phyloP scores from a whole-genome alignment of 768 basidiomycete genomes.

The Suillus americanus region DNA sequence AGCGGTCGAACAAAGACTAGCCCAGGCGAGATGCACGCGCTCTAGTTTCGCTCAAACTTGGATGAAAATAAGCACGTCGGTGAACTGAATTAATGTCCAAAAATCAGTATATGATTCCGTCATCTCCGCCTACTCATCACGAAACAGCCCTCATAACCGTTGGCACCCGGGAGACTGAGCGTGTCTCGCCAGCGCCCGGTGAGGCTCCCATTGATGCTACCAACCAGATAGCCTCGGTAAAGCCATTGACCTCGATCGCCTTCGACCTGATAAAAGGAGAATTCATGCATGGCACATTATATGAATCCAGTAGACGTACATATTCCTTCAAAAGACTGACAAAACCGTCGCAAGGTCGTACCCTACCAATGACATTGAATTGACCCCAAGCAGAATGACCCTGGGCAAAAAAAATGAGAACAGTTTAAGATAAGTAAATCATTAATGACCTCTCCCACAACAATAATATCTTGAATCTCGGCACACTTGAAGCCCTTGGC shows the following conservation, averaged over 20 bases:
- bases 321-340: conserved; percentile 85
- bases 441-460: conserved; percentile 66
- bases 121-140: conserved; percentile 66
- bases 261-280: conserved; percentile 45
- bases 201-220: conserved; percentile 64
- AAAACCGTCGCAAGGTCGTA: conserved; percentile 81
- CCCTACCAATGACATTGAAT: conserved; percentile 75
- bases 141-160: conserved; percentile 88
- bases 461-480: conserved; percentile 53
- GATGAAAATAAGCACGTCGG: neutral
- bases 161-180: conserved; percentile 55
- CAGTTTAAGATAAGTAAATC: neutral
- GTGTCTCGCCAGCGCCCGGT: conserved; percentile 90
- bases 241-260: conserved; percentile 81
- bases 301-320: conserved; percentile 39
- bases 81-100: neutral
- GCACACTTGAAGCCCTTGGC: conserved; percentile 24
- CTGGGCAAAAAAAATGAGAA: conserved; percentile 36
- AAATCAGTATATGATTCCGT: conserved; percentile 6
- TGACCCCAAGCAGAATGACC: conserved; percentile 93
- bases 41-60: neutral
- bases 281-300: neutral
- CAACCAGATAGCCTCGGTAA: conserved; percentile 82
- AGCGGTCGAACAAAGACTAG: neutral
- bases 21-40: too few relatives aligned